Base-by-base conservation (phyloP, 2,329 filamentous ascomycete species). In the Fusarium nelsonii region DNA sequence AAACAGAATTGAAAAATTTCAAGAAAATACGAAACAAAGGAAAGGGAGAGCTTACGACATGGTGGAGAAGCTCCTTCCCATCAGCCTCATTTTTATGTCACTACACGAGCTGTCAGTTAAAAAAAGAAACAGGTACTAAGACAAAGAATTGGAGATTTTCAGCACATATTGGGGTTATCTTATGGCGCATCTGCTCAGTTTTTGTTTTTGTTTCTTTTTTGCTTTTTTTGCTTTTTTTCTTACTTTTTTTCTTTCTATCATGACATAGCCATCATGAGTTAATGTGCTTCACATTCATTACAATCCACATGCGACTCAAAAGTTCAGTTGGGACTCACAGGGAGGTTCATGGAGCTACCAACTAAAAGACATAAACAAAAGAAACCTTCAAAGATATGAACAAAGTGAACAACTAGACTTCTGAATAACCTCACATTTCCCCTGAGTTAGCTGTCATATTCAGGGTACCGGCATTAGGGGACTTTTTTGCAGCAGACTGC, bases 41-140 rank as follows among this genome's bases (percentile, higher is more conserved):
- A 15, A 50, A 61, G 54, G 20, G 56, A 39, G 37, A 63, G 45
- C 50, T 67, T 45, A 63, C 44, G 62, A 50, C 44, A 41, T 37
- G 34, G 57, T 64, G 63, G 67, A 55, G 52, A 68, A 56, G 23
- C 52, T 41, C 53, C 36, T 68, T 64, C 67, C 54, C 23, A 54
- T 30, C 57, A 39, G 41, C 58, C 36, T 63, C 37, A 46, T 43
- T 37, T 34, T 30, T 26, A 23, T 33, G 23, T 30, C 20, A 58
- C 20, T 44, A 30, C 15, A 34, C 48, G 44, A 40, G 28, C 30
- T n/a, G 41, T 43, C 43, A 48, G 58, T 36, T 41, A 63, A 26
- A 59, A 30, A 50, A 39, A 50, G 20, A 28, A 50, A 50, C 14
- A 36, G 18, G 15, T 11, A 40, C 8, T 36, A 34, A 30, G 23